Evolutionary conservation across 2,329 filamentous ascomycete genomes (phyloP).

Genomic region (Talaromyces amestolkiae): DNA sequence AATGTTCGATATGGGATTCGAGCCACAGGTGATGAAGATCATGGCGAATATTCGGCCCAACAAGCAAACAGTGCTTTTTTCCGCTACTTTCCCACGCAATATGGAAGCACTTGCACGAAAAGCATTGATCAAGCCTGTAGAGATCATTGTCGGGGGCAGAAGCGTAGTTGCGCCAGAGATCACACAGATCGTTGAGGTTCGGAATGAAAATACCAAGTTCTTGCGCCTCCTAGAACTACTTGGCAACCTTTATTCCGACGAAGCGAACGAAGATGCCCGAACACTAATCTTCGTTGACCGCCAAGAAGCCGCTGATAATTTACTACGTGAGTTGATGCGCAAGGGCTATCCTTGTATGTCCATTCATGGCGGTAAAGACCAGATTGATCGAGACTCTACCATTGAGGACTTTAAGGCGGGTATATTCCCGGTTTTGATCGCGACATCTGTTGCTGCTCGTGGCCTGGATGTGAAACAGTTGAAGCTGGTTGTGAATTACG

Average conservation of each 20-base stretch:
- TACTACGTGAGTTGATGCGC: conserved; percentile 72
- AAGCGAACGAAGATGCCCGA: conserved; percentile 82
- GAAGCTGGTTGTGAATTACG: conserved; percentile 93
- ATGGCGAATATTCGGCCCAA: conserved; percentile 88
- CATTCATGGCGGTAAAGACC: conserved; percentile 90
- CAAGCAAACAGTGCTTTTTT: conserved; percentile 91
- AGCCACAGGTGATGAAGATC: conserved; percentile 96
- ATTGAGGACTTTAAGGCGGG: conserved; percentile 93
- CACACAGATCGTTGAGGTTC: conserved; percentile 86
- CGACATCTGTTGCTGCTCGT: conserved; percentile 91
- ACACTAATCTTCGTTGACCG: conserved; percentile 89
- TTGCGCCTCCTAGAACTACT: conserved; percentile 78
- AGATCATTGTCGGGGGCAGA: conserved; percentile 87
- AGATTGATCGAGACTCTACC: conserved; percentile 86
- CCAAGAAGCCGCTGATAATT: conserved; percentile 82
- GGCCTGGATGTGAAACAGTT: conserved; percentile 94
- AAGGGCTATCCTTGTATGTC: conserved; percentile 91
- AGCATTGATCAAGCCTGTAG: conserved; percentile 76
- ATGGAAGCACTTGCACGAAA: conserved; percentile 91
- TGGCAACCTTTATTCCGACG: conserved; percentile 70
- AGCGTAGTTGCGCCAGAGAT: conserved; percentile 70
- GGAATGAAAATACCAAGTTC: conserved; percentile 80
- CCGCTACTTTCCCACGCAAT: conserved; percentile 89
- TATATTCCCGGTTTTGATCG: conserved; percentile 82
- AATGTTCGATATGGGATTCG: conserved; percentile 99